Evolutionary conservation across 202 grass and related monocot genomes (phyloP).

Genomic region (Zoysia matrella): DNA sequence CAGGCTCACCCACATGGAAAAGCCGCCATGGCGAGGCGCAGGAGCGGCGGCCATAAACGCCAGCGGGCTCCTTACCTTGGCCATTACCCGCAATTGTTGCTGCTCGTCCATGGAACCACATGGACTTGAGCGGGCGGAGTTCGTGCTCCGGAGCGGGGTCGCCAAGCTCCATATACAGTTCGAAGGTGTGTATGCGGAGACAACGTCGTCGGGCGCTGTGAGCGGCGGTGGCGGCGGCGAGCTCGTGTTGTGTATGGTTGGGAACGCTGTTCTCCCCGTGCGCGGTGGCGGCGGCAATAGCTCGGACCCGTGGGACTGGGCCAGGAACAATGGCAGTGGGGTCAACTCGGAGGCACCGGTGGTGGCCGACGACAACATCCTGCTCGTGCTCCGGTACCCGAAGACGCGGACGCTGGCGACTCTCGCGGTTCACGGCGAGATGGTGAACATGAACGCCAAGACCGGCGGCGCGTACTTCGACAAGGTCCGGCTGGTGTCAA

Average conservation of each 20-base stretch:
- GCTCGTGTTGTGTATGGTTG: slow-evolving; percentile 76
- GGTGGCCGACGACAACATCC: slow-evolving; percentile 59
- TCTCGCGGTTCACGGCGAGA: slow-evolving; percentile 65
- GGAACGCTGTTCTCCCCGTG: slow-evolving; percentile 64
- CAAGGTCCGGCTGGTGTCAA: slow-evolving; percentile 56
- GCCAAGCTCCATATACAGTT: slow-evolving; percentile 75
- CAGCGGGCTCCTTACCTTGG: slow-evolving; percentile 67
- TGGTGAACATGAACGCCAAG: slow-evolving; percentile 60
- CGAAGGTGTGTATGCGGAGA: slow-evolving; percentile 85
- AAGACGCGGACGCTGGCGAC: slow-evolving; percentile 62
- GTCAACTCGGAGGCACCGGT: slow-evolving; percentile 55
- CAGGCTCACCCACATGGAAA: slow-evolving; percentile 51
- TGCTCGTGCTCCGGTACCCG: slow-evolving; percentile 78
- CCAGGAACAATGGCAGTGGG: slow-evolving; percentile 45
- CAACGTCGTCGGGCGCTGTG: slow-evolving; percentile 39
- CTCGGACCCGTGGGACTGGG: slow-evolving; percentile 69
- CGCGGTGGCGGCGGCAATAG: slow-evolving; percentile 42
- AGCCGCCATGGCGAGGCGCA: slow-evolving; percentile 50
- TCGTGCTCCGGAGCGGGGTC: slow-evolving; percentile 61
- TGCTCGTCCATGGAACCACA: slow-evolving; percentile 56
- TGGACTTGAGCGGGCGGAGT: background rate
- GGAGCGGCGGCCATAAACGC: slow-evolving; percentile 65
- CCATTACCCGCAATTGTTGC: slow-evolving; percentile 63
- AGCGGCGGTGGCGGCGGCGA: slow-evolving; percentile 54
- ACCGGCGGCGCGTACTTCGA: slow-evolving; percentile 63